Base-by-base conservation (phyloP, 768 basidiomycete genomes). In the Auriscalpium vulgare region DNA sequence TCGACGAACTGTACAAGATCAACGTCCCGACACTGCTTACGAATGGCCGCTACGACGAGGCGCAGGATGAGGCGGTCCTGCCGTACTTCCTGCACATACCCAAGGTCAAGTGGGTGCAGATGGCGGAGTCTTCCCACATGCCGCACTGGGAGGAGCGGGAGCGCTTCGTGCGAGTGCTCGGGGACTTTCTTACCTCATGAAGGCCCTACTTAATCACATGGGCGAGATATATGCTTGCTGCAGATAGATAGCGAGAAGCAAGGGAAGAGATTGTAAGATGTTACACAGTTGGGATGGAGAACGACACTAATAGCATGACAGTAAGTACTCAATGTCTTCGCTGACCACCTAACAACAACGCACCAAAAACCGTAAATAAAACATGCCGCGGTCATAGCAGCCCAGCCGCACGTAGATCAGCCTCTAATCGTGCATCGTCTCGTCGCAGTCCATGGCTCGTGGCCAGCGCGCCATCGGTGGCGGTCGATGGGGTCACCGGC, bases 1-100 rank as follows among this genome's bases (percentile, higher is more conserved):
- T 63, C 17, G 56, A 66, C 43, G 56, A 60, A 16, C 40, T 67
- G 16, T 65, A 64, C 47, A 52, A 58, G 14, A 70, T 73, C 54
- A 50, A 55, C 29, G 59, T 59, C 13, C 67, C 68, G 6, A 72
- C 68, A 4, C 64, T 72, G 10, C 44, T 74, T 8, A 67, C 69
- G 45, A 74, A 75, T 36, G 74, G 72, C 1, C 57, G 56, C 10
- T 65, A 72, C 53, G 78, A 77, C 51, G 66, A 68, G 53, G 74
- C 71, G 45, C 66, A 70, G 21, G 74, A 76, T 56, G 62, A 63
- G 9, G 68, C 66, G 16, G 46, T 68, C 5, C 48, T 8, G 21
- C 74, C 74, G 3, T 75, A 70, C 54, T 71, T 74, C 50, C 47
- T 54, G 35, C 56, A 59, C 16, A 67, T 73, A 13, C 59, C 64